Evolutionary conservation across 208 protist genomes (phyloP), one percentile per base, ranked within the genome.

Genomic region (Acanthamoeba lenticulata): DNA sequence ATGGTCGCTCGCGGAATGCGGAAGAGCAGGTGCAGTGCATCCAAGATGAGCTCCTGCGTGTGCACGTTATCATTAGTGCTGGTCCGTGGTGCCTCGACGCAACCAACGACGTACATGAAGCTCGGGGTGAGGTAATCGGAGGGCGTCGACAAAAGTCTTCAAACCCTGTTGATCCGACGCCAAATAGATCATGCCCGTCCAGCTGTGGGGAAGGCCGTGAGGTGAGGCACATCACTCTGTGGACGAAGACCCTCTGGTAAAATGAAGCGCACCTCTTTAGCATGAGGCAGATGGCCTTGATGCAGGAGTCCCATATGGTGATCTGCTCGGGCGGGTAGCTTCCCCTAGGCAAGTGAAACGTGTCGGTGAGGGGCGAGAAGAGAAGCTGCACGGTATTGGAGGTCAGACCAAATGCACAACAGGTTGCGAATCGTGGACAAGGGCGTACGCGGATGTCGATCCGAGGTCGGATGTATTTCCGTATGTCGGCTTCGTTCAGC

Each of bases 21-120:
- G 86, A 96, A 96, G 34, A 96, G 93, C 60, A 95, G 57, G 90
- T 94, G 93, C 5, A 96, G 44, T 72, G 95, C 83, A 86, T 96
- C 95, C 55, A 96, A 94, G 24, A 94, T 90, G 17, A 90, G 32
- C 32, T 90, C 83, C 83, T 90, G 11, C 4, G 0, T 2, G 9
- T 13, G 4, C 38, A 55, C 45, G n/a, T n/a, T n/a, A n/a, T n/a
- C n/a, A n/a, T n/a, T n/a, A n/a, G n/a, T n/a, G n/a, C n/a, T n/a
- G n/a, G n/a, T n/a, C n/a, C n/a, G n/a, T 44, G 38, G 24, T 29
- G 42, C 86, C 34, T 0, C 49, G 5, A 24, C 13, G 49, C 27
- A 17, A 65, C 9, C 45, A 52, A 52, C 5, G 45, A 86, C 38
- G 27, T 60, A 92, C 95, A 45, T 96, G 93, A 27, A 96, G 36